Evolutionary conservation across 805 yeast genomes (phyloP), one percentile per base, ranked within the genome.

Genomic region (Kodamaea lidongshanica): DNA sequence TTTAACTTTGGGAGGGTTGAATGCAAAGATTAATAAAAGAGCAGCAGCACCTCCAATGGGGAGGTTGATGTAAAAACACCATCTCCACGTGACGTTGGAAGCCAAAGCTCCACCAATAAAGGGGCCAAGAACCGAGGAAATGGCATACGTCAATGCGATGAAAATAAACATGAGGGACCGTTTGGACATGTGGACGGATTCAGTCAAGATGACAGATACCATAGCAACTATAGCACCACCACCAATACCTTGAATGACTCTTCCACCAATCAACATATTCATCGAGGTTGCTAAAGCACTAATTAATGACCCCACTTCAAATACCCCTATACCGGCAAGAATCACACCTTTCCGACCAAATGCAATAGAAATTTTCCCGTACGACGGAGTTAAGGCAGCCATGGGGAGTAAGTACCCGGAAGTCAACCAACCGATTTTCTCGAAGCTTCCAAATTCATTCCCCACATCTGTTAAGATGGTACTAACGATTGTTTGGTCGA

Each of bases 51-150:
- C 85, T 11, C 83, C 82, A 19, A 78, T 52, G 3, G 86, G 84
- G 20, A 81, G 50, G 50, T 79, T 80, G 39, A 81, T 63, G 53
- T 74, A 81, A 48, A 79, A 81, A 44, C 84, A 74, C 85, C 87
- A 79, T 44, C 87, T 61, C 87, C 87, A 80, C n/a, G 72, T 56
- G 4, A 66, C 73, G 30, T 67, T 56, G 2, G 72, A 54, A 1
- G 82, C 65, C 34, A 80, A 70, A 0, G 75, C 77, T 17, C 86
- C 86, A 9, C 85, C 86, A 14, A 79, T 46, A 22, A 77, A 56
- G 0, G 87, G 86, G 1, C 86, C 86, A 13, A 65, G 40, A 6
- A 72, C 75, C 6, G 72, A 61, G 0, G 79, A 69, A 2, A 70
- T 52, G 0, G 72, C 67, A 42, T 66, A 74, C 0, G 67, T 61